phyloP scores from a whole-genome alignment of 306 rosid genomes.

The Pyrus betulifolia region DNA sequence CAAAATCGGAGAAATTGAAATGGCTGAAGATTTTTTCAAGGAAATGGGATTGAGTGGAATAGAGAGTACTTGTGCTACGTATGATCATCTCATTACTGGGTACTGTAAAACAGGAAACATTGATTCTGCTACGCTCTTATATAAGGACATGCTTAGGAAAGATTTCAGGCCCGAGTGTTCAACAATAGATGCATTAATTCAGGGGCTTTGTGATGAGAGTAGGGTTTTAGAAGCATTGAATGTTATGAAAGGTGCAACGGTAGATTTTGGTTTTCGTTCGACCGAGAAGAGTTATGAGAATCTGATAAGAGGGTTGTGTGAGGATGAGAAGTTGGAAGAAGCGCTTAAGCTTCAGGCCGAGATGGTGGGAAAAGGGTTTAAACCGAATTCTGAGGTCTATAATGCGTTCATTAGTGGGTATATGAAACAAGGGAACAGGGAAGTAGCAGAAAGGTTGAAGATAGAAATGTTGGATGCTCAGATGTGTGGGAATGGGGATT shows the following conservation, averaged over 20 bases:
- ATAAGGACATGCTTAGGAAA: constrained; percentile 60
- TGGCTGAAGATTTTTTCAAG: constrained; percentile 54
- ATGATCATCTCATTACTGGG: constrained; percentile 57
- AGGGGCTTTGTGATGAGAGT: constrained; percentile 37
- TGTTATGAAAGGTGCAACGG: constrained; percentile 34
- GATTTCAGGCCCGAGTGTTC: constrained; percentile 41
- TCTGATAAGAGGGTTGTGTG: constrained; percentile 53
- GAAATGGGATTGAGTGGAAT: constrained; percentile 59
- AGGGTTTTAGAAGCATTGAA: constrained; percentile 45
- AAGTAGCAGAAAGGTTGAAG: constrained; percentile 49
- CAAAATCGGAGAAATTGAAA: constrained; percentile 45
- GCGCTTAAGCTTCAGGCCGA: constrained; percentile 70
- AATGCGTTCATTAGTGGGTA: constrained; percentile 54
- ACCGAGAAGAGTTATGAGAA: constrained; percentile 46
- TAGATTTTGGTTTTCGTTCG: constrained; percentile 32
- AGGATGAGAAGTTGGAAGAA: constrained; percentile 52
- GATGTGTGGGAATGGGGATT: constrained; percentile 18
- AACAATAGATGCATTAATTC: constrained; percentile 34
- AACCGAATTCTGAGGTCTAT: constrained; percentile 42
- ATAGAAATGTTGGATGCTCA: constrained; percentile 51
- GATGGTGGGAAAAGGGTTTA: constrained; percentile 76
- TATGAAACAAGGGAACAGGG: constrained; percentile 45
- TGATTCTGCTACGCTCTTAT: constrained; percentile 53
- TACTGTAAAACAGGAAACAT: constrained; percentile 45
- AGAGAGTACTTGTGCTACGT: constrained; percentile 44